Evolutionary conservation across 768 basidiomycete genomes (phyloP).

Genomic region (Lentinula aciculospora): DNA sequence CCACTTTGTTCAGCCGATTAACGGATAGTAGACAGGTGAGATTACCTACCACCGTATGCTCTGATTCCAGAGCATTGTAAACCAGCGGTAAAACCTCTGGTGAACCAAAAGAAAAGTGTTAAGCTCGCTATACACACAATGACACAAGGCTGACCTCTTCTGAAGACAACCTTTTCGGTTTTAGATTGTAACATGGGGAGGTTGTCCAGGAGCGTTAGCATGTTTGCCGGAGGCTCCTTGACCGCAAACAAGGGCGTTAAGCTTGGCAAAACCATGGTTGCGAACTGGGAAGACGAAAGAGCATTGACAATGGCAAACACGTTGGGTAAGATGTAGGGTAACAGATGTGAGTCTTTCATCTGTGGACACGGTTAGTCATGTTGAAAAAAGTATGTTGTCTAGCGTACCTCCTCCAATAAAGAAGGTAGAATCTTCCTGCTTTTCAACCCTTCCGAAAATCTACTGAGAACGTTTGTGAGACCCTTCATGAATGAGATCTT

Average conservation of each 20-base stretch:
- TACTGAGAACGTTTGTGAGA: slow-evolving; percentile 68
- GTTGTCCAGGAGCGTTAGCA: slow-evolving; percentile 91
- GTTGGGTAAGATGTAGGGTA: slow-evolving; percentile 95
- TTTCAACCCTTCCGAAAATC: slow-evolving; percentile 82
- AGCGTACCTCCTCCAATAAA: slow-evolving; percentile 80
- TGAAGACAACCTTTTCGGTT: slow-evolving; percentile 79
- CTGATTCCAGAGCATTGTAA: slow-evolving; percentile 95
- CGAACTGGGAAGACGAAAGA: slow-evolving; percentile 77
- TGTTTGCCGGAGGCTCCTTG: slow-evolving; percentile 96
- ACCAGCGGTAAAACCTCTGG: slow-evolving; percentile 93
- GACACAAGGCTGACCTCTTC: slow-evolving; percentile 63
- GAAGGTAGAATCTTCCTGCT: slow-evolving; percentile 88
- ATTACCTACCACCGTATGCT: slow-evolving; percentile 67
- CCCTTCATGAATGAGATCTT: slow-evolving; percentile 97
- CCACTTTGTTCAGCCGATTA: slow-evolving; percentile 7
- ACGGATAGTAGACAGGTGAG: not conserved
- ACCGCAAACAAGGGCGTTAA: slow-evolving; percentile 86
- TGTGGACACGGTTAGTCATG: slow-evolving; percentile 17
- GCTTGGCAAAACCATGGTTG: slow-evolving; percentile 73
- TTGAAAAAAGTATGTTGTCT: not conserved
- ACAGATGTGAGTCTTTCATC: slow-evolving; percentile 92
- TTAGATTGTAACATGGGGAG: slow-evolving; percentile 83
- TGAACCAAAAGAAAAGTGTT: not conserved
- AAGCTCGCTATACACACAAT: not conserved
- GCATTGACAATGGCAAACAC: slow-evolving; percentile 84